A percentile compares a stretch with the other conserved stretches of the same genome.
Evolutionary conservation across 805 yeast genomes (phyloP).

Genomic region (Ogataea haglerorum): DNA sequence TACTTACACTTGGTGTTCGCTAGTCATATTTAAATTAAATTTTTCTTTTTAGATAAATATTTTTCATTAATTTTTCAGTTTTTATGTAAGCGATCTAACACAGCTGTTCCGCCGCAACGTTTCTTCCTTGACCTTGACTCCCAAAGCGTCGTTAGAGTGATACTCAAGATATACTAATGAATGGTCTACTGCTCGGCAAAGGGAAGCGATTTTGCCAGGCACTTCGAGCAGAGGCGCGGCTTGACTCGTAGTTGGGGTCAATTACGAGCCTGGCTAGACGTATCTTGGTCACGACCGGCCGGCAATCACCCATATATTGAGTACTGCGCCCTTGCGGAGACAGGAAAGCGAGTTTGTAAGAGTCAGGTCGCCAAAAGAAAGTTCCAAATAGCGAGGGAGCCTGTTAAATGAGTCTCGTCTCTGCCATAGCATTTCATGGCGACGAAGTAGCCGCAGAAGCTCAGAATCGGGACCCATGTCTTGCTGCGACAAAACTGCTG

Average conservation of each 20-base stretch:
- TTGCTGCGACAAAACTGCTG: background rate
- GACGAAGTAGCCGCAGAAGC: slow-evolving; percentile 7
- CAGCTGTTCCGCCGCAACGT: background rate
- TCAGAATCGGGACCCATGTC: background rate
- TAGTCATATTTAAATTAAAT: slow-evolving; percentile 10
- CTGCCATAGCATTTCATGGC: slow-evolving; percentile 6
- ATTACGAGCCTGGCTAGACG: slow-evolving; percentile 14
- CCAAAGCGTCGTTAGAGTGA: slow-evolving; percentile 5
- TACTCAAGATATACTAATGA: slow-evolving; percentile 12
- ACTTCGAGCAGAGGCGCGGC: slow-evolving; percentile 12
- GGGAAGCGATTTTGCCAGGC: slow-evolving; percentile 9
- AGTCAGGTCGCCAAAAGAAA: background rate
- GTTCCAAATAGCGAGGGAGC: slow-evolving; percentile 3
- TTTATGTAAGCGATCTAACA: background rate
- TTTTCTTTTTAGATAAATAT: slow-evolving; percentile 3
- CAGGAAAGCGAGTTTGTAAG: slow-evolving; percentile 7
- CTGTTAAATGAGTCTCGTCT: slow-evolving; percentile 6
- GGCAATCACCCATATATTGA: slow-evolving; percentile 11
- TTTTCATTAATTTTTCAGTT: background rate
- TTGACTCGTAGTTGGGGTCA: slow-evolving; percentile 3
- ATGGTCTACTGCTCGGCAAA: slow-evolving; percentile 13
- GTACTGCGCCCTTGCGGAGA: slow-evolving; percentile 10
- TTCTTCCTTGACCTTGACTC: slow-evolving; percentile 13
- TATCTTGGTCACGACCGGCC: slow-evolving; percentile 3
- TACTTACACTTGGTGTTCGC: slow-evolving; percentile 20